These are phyloP conservation scores for Physcia stellaris DNA, from an alignment of 495 filamentous ascomycete genomes.

Conservation along the genomic window DNA sequence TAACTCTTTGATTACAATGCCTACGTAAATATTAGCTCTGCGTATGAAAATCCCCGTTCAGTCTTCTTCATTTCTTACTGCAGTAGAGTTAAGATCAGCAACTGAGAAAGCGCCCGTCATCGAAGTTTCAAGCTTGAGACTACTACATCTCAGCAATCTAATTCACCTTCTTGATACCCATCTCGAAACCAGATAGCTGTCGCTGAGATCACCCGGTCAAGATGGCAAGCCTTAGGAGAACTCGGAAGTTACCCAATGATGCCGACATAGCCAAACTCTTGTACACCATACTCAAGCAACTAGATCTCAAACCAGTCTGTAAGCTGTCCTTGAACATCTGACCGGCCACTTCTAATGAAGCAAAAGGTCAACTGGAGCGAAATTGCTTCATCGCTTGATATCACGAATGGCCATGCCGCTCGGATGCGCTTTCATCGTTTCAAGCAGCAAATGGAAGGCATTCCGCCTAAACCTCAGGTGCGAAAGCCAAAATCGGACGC, in stretches of 20 bases:
- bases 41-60: too few relatives aligned
- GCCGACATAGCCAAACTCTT: slow-evolving; percentile 43
- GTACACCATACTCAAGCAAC: slow-evolving; percentile 63
- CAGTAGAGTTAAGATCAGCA: too few relatives aligned
- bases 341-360: slow-evolving; percentile 2
- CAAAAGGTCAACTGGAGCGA: slow-evolving; percentile 70
- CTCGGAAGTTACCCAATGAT: slow-evolving; percentile 34
- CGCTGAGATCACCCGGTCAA: slow-evolving; percentile 2
- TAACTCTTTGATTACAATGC: too few relatives aligned
- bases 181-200: not conserved
- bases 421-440: slow-evolving; percentile 72
- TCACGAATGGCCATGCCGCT: slow-evolving; percentile 69
- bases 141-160: not conserved
- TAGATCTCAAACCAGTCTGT: slow-evolving; percentile 49
- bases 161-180: not conserved
- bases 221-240: slow-evolving; percentile 20
- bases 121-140: not conserved
- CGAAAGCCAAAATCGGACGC: slow-evolving; percentile 11
- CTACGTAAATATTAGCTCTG: too few relatives aligned
- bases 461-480: slow-evolving; percentile 12
- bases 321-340: not conserved
- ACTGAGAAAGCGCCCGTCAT: too few relatives aligned
- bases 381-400: slow-evolving; percentile 46
- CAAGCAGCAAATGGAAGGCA: slow-evolving; percentile 44
- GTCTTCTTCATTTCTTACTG: too few relatives aligned